Base-by-base conservation (phyloP, 768 basidiomycete species). In the Tylopilus sp. region DNA sequence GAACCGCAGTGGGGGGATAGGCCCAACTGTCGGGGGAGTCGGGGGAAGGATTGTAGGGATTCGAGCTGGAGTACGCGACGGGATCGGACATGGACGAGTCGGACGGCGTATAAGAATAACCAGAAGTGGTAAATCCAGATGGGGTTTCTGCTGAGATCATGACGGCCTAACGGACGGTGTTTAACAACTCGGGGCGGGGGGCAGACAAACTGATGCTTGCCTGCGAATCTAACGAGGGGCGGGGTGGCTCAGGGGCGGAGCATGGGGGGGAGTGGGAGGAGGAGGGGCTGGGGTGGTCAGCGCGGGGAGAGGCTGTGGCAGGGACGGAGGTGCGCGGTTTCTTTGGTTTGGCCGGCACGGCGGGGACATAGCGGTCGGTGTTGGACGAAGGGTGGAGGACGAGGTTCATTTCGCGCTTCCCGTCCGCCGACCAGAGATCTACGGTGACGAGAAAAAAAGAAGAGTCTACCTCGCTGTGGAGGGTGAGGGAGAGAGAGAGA, bases 391-490 rank as follows among this genome's bases (percentile, higher is more conserved):
- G 91, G 64, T 93, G 92, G 21, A 91, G 76, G 38, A 97, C 91
- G 16, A 96, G 82, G 68, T 96, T 96, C 75, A 87, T 87, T 65
- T 96, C 91, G 28, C 85, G 80, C 58, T 78, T 83, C 14, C 84
- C 87, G 60, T 94, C 92, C 40, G 77, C 78, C 0, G 90, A 91
- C 89, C 92, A 96, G 3, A 98, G 74, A 72, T 97, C 94, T n/a
- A 92, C 92, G 17, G 90, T 89, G 25, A 92, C 87, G 38, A 97
- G 71, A 67, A 98, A 91, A 72, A 93, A 95, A 2, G 89, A 88
- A 56, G 79, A 84, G 68, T 95, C 89, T 45, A 96, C 77, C 43
- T 91, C 86, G 58, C 94, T 96, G 64, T 13, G 6, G 26, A 17
- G 8, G 16, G 2, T 53, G 26, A 57, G 57, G 29, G 57, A 17